Evolutionary conservation across 352 stramenopile species (phyloP), one percentile per base, ranked within the genome.

Genomic region (Pythium plurisporium): DNA sequence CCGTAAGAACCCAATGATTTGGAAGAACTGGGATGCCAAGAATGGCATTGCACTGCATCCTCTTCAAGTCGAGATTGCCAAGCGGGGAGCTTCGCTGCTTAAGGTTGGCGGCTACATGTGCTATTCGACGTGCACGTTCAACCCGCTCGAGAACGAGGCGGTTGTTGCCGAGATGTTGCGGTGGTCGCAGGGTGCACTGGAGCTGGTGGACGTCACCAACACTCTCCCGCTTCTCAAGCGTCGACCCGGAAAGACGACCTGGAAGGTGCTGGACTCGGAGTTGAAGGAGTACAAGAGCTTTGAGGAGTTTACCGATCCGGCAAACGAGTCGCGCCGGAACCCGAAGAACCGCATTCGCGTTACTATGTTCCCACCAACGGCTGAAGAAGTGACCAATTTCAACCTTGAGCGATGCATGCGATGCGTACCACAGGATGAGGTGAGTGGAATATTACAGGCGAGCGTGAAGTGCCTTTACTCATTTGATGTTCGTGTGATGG

Each of bases 81-180:
- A 91, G 59, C 86, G 96, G 20, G 96, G 93, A 19, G 82, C 95
- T 12, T 72, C 91, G 33, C 70, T 99, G 22, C 70, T 99, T 7
- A 95, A 94, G 64, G 73, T 97, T 22, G 95, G 92, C 10, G 95
- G 95, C 17, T 85, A 80, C 59, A 96, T 98, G 77, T 97, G 96
- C 46, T 98, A 98, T 73, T 98, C 89, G 34, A 98, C 95, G 52
- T 99, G 98, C 63, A 98, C 90, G 53, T 91, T 99, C 61, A 99
- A 99, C 77, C 98, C 98, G 12, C 73, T 99, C 23, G 98, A 99
- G 79, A 96, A 99, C 74, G 98, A 99, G 73, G 97, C 98, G 9
- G 95, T 99, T n/a, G 96, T 99, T 8, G 81, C 88, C 0, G 90
- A 98, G 23, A 73, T 99, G 25, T 75, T 99, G 53, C 86, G 96